Conservation (phyloP, 768 basidiomycete genomes). For the Obba rivulosa region DNA sequence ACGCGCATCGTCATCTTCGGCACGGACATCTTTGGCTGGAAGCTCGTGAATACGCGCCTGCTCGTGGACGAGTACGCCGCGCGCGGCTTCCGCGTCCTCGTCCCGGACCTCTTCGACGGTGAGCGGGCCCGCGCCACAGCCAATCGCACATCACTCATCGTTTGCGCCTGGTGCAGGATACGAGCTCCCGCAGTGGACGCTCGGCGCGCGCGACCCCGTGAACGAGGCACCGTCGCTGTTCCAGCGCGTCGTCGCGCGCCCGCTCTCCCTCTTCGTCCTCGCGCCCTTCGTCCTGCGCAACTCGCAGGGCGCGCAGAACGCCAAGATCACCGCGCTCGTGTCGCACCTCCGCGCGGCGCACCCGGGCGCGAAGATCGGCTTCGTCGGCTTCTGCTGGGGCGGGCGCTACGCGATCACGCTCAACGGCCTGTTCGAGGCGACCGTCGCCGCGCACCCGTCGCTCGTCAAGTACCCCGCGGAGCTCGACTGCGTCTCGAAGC, state of each 20-base stretch:
- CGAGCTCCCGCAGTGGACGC: conserved; percentile 12
- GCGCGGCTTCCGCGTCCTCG: conserved; percentile 12
- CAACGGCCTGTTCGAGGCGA: conserved; percentile 16
- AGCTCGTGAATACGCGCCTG: conserved; percentile 14
- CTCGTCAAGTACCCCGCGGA: conserved; percentile 14
- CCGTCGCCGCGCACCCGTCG: conserved; percentile 14
- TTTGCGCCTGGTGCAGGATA: conserved; percentile 5
- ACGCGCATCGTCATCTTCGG: conserved; percentile 15
- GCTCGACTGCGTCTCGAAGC: conserved; percentile 8
- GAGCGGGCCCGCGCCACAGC: neutral
- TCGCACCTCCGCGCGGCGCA: conserved; percentile 5
- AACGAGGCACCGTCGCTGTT: conserved; percentile 4
- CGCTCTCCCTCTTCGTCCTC: conserved; percentile 11
- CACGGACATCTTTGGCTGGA: conserved; percentile 16
- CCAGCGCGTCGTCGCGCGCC: conserved; percentile 7
- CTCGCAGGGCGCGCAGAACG: conserved; percentile 7
- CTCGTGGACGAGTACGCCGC: conserved; percentile 19
- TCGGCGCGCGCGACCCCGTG: conserved; percentile 7
- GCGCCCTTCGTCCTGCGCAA: conserved; percentile 18
- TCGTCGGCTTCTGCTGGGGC: conserved; percentile 19
- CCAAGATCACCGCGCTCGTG: conserved; percentile 7
- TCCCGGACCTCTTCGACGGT: conserved; percentile 18
- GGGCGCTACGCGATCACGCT: conserved; percentile 17
- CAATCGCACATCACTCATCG: neutral
- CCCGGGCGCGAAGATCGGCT: conserved; percentile 11